These are phyloP conservation scores for Teunomyces pallodes DNA, from an alignment of 805 yeast species.

Conservation along the genomic window DNA sequence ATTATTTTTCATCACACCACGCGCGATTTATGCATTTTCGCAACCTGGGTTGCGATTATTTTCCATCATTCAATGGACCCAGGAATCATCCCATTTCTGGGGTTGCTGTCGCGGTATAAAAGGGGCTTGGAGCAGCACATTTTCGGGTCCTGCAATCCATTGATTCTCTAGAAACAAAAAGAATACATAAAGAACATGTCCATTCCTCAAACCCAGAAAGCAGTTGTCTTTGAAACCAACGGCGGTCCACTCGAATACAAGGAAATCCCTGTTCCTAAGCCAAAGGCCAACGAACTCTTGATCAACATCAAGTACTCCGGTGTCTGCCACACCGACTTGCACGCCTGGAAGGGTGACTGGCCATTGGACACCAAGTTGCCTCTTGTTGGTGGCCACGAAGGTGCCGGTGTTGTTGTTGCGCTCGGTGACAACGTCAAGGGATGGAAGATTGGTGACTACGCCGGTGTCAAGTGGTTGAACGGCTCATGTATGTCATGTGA, in stretches of 20 bases:
- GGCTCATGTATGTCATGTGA: slow-evolving; percentile 45
- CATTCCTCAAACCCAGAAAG: slow-evolving; percentile 42
- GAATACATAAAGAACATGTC: neutral
- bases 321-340: slow-evolving; percentile 47
- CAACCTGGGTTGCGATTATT: neutral
- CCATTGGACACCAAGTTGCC: slow-evolving; percentile 45
- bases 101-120: neutral
- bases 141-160: neutral
- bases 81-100: neutral
- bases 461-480: slow-evolving; percentile 47
- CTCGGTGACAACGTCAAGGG: slow-evolving; percentile 41
- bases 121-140: neutral
- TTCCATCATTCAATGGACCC: slow-evolving; percentile 2
- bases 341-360: slow-evolving; percentile 50
- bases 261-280: slow-evolving; percentile 29
- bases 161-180: neutral
- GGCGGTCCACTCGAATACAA: slow-evolving; percentile 42
- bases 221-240: slow-evolving; percentile 40
- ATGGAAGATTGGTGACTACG: slow-evolving; percentile 44
- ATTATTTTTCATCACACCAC: slow-evolving; percentile 1
- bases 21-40: neutral
- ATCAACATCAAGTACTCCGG: slow-evolving; percentile 46
- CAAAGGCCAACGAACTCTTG: slow-evolving; percentile 40
- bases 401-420: slow-evolving; percentile 47
- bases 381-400: slow-evolving; percentile 48